These are phyloP conservation scores for Colletotrichum aenigma DNA, from an alignment of 2,329 filamentous ascomycete species.

Conservation along the genomic window DNA sequence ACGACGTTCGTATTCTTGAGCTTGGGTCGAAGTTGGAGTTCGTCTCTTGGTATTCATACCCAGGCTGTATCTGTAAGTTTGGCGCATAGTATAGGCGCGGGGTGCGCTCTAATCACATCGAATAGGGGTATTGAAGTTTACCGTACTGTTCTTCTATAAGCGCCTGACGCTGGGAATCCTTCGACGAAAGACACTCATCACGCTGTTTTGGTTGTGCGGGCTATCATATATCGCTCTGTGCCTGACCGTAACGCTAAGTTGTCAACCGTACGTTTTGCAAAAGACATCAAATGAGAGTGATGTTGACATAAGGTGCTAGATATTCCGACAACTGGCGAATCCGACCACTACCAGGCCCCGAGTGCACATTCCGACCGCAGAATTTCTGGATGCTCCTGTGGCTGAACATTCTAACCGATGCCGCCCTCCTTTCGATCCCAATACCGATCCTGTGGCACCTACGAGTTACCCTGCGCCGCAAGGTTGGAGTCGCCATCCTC, in stretches of 20 bases:
- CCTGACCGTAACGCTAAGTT: slow-evolving; percentile 18
- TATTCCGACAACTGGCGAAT: slow-evolving; percentile 27
- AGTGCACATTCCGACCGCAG: slow-evolving; percentile 22
- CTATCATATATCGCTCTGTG: slow-evolving; percentile 20
- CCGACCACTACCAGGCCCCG: slow-evolving; percentile 22
- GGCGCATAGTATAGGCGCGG: fast-evolving
- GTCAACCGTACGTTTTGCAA: slow-evolving; percentile 12
- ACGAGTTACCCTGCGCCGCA: slow-evolving; percentile 13
- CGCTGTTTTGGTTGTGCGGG: slow-evolving; percentile 25
- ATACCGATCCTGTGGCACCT: slow-evolving; percentile 28
- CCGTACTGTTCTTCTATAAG: slow-evolving; percentile 29
- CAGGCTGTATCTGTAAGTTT: slow-evolving; percentile 27
- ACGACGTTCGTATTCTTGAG: slow-evolving; percentile 23
- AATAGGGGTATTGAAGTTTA: slow-evolving; percentile 29
- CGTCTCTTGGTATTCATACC: slow-evolving; percentile 28
- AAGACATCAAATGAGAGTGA: fast-evolving
- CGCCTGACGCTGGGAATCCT: slow-evolving; percentile 24
- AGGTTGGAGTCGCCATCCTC: slow-evolving; percentile 25
- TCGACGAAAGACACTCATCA: slow-evolving; percentile 18
- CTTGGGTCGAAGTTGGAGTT: slow-evolving; percentile 28
- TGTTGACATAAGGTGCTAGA: background rate
- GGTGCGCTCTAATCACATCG: background rate
- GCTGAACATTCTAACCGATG: slow-evolving; percentile 28
- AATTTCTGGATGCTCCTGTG: slow-evolving; percentile 26
- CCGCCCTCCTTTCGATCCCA: slow-evolving; percentile 27